Base-by-base conservation (phyloP, 768 basidiomycete genomes). In the Imleria badia region DNA sequence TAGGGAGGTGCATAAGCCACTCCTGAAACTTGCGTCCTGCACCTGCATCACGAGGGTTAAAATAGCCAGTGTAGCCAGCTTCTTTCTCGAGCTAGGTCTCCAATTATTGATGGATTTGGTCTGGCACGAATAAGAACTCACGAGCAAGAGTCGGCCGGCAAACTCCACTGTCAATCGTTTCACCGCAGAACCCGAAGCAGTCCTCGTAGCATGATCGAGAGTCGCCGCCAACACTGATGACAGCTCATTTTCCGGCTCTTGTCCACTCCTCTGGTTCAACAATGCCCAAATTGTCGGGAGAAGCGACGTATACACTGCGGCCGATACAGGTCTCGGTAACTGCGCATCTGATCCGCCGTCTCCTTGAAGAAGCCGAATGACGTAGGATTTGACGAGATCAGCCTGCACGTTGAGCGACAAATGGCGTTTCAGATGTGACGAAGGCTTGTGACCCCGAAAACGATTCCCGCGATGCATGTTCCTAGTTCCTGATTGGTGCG, bases 261-360 rank as follows among this genome's bases (percentile, higher is more conserved):
- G 50, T 10, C 59, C 68, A n/a, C 60, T 65, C 58, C 73, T 60
- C 61, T 78, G 75, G 72, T 80, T 85, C 54, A 92, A 66, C 56
- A 91, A 72, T 34, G 84, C 82, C 90, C 88, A 94, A 47, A 90
- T 77, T 1, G 89, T 88, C 15, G 92, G 92, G 30, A 91, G 73
- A 45, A 94, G 76, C 5, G 84, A 76, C 6, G 67, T 65, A 69
- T 93, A 94, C n/a, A 80, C 78, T 36, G 72, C 61, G 6, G 83
- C 73, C 29, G 78, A 78, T 48, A 92, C 73, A 5, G 81, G 70
- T 33, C 78, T 77, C 40, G 75, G 74, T n/a, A 83, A 70, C 53
- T 80, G 80, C 38, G 52, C 61, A n/a, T 54, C 53, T 48, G 74
- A 72, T 52, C 68, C 62, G 22, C 74, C 71, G 65, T 81, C 78